Percentiles rank a stretch among this genome's conserved stretches.
Conservation (phyloP, 2,329 filamentous ascomycete genomes). For the Epichloe sibirici region DNA sequence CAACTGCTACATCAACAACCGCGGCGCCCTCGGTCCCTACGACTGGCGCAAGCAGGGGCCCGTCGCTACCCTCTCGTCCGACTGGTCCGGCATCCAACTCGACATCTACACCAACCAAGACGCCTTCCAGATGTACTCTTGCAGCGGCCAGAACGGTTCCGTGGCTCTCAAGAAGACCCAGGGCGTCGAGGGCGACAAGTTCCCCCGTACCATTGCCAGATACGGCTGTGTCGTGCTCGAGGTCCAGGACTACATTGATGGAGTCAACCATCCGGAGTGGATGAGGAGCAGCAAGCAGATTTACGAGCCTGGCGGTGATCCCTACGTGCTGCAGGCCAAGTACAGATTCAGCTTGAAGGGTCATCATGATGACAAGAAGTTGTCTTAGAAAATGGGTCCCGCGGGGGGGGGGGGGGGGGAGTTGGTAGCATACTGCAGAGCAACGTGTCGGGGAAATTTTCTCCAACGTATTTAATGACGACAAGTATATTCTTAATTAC, state of each 20-base stretch:
- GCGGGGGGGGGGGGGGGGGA: too few relatives aligned
- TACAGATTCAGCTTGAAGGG: conserved; percentile 43
- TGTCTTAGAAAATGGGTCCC: neutral
- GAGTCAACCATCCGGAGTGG: conserved; percentile 87
- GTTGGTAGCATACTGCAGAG: too few relatives aligned
- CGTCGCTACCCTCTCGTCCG: conserved; percentile 55
- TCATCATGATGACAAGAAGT: conserved; percentile 5
- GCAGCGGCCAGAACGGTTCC: conserved; percentile 62
- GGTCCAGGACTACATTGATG: conserved; percentile 88
- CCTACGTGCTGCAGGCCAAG: conserved; percentile 49
- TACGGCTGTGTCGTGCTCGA: conserved; percentile 86
- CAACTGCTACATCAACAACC: conserved; percentile 59
- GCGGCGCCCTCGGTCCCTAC: conserved; percentile 40
- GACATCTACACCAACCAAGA: conserved; percentile 76
- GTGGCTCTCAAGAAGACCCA: conserved; percentile 59
- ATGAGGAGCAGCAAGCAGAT: conserved; percentile 48
- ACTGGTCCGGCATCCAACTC: conserved; percentile 71
- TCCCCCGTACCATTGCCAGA: conserved; percentile 52
- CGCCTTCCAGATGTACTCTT: conserved; percentile 81
- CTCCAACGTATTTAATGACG: neutral
- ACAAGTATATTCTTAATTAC: neutral
- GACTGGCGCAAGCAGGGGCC: conserved; percentile 51
- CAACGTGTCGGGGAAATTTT: neutral
- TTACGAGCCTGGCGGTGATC: conserved; percentile 44
- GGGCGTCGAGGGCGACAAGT: conserved; percentile 39